Conservation (phyloP, 805 yeast genomes). For the Kockiozyma suomiensis region DNA sequence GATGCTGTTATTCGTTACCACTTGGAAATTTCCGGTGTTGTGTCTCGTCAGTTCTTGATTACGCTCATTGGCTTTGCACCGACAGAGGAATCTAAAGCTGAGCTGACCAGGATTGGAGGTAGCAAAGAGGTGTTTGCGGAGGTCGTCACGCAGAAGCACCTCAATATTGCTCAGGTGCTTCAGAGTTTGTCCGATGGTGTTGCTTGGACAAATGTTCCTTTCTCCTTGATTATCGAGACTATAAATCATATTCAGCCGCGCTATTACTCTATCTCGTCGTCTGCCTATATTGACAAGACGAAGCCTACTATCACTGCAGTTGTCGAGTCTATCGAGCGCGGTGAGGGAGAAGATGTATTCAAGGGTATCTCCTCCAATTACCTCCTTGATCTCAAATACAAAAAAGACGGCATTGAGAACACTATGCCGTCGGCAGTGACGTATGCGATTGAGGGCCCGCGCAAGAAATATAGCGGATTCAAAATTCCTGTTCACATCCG, state of each 20-base stretch:
- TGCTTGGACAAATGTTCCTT: slow-evolving; percentile 79
- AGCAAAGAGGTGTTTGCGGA: slow-evolving; percentile 70
- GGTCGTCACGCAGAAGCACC: slow-evolving; percentile 61
- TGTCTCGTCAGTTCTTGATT: slow-evolving; percentile 82
- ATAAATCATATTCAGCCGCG: slow-evolving; percentile 86
- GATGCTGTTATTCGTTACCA: slow-evolving; percentile 84
- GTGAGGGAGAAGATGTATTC: slow-evolving; percentile 47
- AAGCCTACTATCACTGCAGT: slow-evolving; percentile 86
- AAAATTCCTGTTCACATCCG: slow-evolving; percentile 90
- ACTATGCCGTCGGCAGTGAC: slow-evolving; percentile 49
- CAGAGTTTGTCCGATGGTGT: slow-evolving; percentile 59
- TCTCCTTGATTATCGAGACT: slow-evolving; percentile 79
- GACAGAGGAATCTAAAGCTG: slow-evolving; percentile 53
- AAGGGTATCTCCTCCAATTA: slow-evolving; percentile 92
- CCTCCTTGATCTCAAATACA: slow-evolving; percentile 67
- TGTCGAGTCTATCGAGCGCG: slow-evolving; percentile 59
- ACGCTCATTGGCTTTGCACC: slow-evolving; percentile 85
- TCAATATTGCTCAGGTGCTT: slow-evolving; percentile 77
- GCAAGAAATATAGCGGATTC: slow-evolving; percentile 50
- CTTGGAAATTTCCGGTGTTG: slow-evolving; percentile 88
- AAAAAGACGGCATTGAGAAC: slow-evolving; percentile 52
- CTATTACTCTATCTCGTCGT: slow-evolving; percentile 93
- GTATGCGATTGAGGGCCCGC: slow-evolving; percentile 85
- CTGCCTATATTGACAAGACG: slow-evolving; percentile 74
- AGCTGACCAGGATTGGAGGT: slow-evolving; percentile 56